phyloP scores from a whole-genome alignment of 2,329 filamentous ascomycete genomes.

The Proliferodiscus dingleyae region DNA sequence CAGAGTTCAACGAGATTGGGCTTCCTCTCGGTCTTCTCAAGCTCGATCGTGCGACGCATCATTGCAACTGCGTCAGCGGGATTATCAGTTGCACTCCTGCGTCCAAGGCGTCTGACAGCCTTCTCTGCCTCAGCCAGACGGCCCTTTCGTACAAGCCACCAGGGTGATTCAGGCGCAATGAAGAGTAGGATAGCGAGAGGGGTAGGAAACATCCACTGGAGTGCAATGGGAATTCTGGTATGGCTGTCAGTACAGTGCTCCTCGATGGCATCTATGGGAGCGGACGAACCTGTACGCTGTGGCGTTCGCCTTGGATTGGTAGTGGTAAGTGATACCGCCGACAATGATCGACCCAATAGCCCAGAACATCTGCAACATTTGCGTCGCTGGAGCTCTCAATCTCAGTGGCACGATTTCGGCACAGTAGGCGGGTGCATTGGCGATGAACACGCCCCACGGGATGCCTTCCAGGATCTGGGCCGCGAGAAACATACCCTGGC shows the following conservation, averaged over 20 bases:
- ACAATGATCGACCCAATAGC: slow-evolving; percentile 59
- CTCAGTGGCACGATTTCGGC: slow-evolving; percentile 55
- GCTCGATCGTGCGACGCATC: slow-evolving; percentile 53
- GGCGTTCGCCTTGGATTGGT: slow-evolving; percentile 35
- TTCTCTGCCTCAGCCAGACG: slow-evolving; percentile 36
- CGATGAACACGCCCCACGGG: slow-evolving; percentile 63
- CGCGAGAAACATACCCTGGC: slow-evolving; percentile 41
- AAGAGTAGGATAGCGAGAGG: slow-evolving; percentile 46
- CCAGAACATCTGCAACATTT: slow-evolving; percentile 65
- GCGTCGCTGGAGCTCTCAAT: slow-evolving; percentile 52
- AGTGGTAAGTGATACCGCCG: slow-evolving; percentile 49
- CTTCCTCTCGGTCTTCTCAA: slow-evolving; percentile 45
- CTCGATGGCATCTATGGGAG: slow-evolving; percentile 2
- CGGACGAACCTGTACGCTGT: slow-evolving; percentile 42
- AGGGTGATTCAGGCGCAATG: slow-evolving; percentile 39
- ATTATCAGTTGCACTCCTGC: slow-evolving; percentile 35
- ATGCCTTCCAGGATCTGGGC: slow-evolving; percentile 56
- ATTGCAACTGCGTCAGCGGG: slow-evolving; percentile 47
- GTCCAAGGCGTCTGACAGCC: slow-evolving; percentile 46
- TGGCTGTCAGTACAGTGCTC: slow-evolving; percentile 6
- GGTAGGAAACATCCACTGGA: slow-evolving; percentile 50
- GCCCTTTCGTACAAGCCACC: slow-evolving; percentile 47
- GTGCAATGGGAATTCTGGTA: slow-evolving; percentile 44
- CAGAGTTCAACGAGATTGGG: slow-evolving; percentile 47
- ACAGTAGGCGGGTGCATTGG: slow-evolving; percentile 60